phyloP scores from a whole-genome alignment of 192 early-diverging fungal species.

The Entomortierella chlamydospora region DNA sequence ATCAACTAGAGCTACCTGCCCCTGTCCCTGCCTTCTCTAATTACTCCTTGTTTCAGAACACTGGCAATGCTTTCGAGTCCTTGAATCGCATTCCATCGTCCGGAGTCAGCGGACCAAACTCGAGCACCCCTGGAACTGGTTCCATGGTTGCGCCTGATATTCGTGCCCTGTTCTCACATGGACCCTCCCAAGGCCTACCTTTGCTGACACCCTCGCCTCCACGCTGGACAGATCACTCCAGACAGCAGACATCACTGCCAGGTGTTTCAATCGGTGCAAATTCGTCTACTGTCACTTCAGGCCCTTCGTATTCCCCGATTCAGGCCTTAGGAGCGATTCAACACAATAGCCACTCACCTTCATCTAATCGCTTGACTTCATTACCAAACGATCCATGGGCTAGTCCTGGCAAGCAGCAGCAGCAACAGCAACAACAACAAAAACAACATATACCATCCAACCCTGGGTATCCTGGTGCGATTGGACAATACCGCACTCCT shows the following conservation, averaged over 20 bases:
- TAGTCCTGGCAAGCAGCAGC: constrained; percentile 27
- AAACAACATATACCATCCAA: constrained; percentile 13
- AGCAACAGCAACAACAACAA: constrained; percentile 5
- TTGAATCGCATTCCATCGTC: constrained; percentile 10
- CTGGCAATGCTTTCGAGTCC: constrained; percentile 44
- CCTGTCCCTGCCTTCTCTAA: constrained; percentile 37
- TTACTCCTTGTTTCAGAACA: constrained; percentile 42
- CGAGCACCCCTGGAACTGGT: constrained; percentile 5
- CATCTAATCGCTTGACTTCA: constrained; percentile 38
- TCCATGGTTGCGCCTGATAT: constrained; percentile 43
- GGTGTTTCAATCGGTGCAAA: constrained; percentile 7
- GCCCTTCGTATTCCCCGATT: constrained; percentile 13
- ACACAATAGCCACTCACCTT: constrained; percentile 11
- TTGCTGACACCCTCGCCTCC: constrained; percentile 39
- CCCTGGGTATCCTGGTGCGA: constrained; percentile 16
- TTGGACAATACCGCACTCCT: constrained; percentile 46
- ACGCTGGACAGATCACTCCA: constrained; percentile 37
- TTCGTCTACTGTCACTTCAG: neutral
- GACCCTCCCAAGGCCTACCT: constrained; percentile 22
- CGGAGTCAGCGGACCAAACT: neutral
- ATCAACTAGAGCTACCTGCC: neutral
- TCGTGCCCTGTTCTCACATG: constrained; percentile 35
- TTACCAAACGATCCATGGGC: constrained; percentile 42
- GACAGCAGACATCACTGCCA: constrained; percentile 30
- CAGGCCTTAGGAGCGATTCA: constrained; percentile 1